Evolutionary conservation across 306 rosid genomes (phyloP).

Genomic region (Cucurbita pepo): DNA sequence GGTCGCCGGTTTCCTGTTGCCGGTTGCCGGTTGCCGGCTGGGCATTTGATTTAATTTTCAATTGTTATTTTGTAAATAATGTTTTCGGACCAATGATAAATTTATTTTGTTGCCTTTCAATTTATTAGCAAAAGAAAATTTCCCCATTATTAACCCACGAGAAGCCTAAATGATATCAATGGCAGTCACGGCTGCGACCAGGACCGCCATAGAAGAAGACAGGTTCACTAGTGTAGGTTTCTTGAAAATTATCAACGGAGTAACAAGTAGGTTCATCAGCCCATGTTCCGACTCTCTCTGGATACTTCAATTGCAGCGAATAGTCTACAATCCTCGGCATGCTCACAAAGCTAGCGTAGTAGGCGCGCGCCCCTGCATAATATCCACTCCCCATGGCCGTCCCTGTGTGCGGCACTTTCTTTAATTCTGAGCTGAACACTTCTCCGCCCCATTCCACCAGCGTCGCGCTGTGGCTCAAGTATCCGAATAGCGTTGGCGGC

Average conservation of each 20-base stretch:
- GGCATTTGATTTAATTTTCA: neutral
- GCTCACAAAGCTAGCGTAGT: constrained; percentile 23
- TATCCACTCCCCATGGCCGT: constrained; percentile 63
- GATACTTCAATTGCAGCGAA: constrained; percentile 28
- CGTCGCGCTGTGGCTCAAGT: constrained; percentile 15
- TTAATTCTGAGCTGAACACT: constrained; percentile 28
- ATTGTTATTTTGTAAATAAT: neutral
- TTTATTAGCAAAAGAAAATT: too few species aligned
- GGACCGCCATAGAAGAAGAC: too few species aligned
- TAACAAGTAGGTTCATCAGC: constrained; percentile 32
- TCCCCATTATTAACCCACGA: too few species aligned
- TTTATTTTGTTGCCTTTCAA: too few species aligned
- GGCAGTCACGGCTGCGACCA: too few species aligned
- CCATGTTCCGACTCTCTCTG: constrained; percentile 1
- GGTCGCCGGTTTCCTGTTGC: neutral
- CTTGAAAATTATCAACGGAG: constrained; percentile 4
- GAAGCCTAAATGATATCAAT: too few species aligned
- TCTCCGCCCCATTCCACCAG: constrained; percentile 64
- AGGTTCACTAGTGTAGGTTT: too few species aligned
- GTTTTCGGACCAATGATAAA: neutral
- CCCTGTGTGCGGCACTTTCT: constrained; percentile 29
- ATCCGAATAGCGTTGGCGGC: constrained; percentile 14
- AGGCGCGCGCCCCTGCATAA: neutral
- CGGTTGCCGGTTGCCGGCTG: neutral
- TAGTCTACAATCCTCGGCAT: constrained; percentile 26